phyloP scores from a whole-genome alignment of 2,329 filamentous ascomycete species.

The Aureobasidium pullulans region DNA sequence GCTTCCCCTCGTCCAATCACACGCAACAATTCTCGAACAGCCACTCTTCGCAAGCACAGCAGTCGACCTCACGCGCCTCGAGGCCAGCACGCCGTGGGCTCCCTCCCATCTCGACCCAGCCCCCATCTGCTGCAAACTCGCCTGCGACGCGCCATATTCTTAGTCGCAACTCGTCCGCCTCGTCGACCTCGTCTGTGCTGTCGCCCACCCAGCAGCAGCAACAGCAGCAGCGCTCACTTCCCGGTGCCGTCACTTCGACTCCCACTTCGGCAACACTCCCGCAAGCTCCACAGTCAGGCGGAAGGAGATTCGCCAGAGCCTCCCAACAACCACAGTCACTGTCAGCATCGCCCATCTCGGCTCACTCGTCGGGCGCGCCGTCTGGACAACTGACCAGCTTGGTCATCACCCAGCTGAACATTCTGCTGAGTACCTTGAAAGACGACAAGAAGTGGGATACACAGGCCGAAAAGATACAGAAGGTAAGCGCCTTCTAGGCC shows the following conservation, averaged over 20 bases:
- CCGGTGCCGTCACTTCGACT: conserved; percentile 46
- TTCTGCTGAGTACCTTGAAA: conserved; percentile 88
- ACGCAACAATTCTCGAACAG: conserved; percentile 30
- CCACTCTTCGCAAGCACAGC: conserved; percentile 42
- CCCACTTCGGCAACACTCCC: conserved; percentile 47
- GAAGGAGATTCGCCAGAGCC: conserved; percentile 49
- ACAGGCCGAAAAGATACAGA: conserved; percentile 84
- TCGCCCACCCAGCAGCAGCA: conserved; percentile 47
- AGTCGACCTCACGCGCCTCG: conserved; percentile 27
- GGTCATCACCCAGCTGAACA: conserved; percentile 88
- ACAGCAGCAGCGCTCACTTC: conserved; percentile 46
- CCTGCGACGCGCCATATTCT: conserved; percentile 41
- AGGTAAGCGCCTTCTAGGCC: conserved; percentile 51
- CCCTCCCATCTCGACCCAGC: conserved; percentile 50
- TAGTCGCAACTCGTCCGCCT: conserved; percentile 48
- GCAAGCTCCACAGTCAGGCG: conserved; percentile 39
- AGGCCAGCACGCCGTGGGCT: conserved; percentile 43
- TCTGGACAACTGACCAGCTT: conserved; percentile 68
- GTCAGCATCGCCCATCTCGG: conserved; percentile 45
- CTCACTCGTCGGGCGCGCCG: conserved; percentile 32
- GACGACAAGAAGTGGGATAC: conserved; percentile 96
- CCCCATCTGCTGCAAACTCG: conserved; percentile 32
- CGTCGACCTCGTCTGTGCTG: conserved; percentile 49
- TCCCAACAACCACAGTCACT: conserved; percentile 54
- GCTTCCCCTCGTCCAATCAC: conserved; percentile 42